Evolutionary conservation across 768 basidiomycete genomes (phyloP).

Genomic region (Auriculariales sp.): DNA sequence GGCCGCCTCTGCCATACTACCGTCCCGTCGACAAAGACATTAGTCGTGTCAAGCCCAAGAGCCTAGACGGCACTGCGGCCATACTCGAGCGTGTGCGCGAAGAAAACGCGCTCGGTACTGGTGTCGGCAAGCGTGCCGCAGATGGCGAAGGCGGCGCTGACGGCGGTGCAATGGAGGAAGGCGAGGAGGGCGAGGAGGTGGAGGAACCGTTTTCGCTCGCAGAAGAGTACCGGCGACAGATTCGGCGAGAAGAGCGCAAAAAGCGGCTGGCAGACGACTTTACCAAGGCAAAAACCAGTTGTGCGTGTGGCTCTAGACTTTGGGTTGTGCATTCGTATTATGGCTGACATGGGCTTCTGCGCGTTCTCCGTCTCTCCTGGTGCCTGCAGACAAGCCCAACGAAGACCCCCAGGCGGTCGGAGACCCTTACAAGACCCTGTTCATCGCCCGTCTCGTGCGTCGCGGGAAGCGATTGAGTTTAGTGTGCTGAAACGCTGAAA

Average conservation of each 20-base stretch:
- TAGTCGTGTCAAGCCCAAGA: conserved; percentile 52
- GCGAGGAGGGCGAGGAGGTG: conserved; percentile 25
- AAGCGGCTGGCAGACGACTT: conserved; percentile 64
- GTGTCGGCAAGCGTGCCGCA: conserved; percentile 24
- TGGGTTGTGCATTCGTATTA: too few relatives aligned
- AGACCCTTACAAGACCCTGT: conserved; percentile 96
- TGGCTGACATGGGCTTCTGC: not conserved
- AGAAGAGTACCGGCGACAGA: conserved; percentile 69
- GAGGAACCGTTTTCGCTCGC: conserved; percentile 63
- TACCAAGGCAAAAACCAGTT: conserved; percentile 69
- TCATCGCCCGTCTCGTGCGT: conserved; percentile 80
- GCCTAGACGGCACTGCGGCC: conserved; percentile 60
- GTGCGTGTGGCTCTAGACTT: conserved; percentile 29
- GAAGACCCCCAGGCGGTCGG: conserved; percentile 85
- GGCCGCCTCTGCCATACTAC: conserved; percentile 76
- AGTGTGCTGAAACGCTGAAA: too few relatives aligned
- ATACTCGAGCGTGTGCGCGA: conserved; percentile 65
- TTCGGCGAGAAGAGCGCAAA: conserved; percentile 64
- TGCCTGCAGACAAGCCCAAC: conserved; percentile 69
- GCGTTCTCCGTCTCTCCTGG: conserved; percentile 6
- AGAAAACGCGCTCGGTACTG: conserved; percentile 45
- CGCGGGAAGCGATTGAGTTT: too few relatives aligned
- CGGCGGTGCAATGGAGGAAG: conserved; percentile 65
- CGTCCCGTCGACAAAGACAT: conserved; percentile 79
- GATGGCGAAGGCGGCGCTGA: conserved; percentile 26